A percentile compares a stretch with the other conserved stretches of the same genome.
These are phyloP conservation scores for Orbilia blumenaviensis DNA, from an alignment of 2,329 filamentous ascomycete genomes.

Conservation along the genomic window DNA sequence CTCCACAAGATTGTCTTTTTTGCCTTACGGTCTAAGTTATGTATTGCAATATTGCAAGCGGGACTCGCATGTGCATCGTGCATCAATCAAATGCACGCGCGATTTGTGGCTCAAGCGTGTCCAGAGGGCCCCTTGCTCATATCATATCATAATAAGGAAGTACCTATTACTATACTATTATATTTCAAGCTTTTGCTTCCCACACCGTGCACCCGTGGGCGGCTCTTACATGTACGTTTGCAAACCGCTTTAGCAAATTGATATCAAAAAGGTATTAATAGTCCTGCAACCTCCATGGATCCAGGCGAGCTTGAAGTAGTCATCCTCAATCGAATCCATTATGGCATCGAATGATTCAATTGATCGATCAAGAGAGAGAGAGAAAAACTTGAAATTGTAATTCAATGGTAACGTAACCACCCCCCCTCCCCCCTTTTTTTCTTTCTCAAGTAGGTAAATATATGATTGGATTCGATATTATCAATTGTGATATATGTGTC, in stretches of 20 bases:
- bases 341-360: neutral
- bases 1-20: too few relatives aligned
- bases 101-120: conserved; percentile 14
- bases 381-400: neutral
- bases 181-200: neutral
- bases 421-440: too few relatives aligned
- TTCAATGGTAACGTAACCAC: neutral
- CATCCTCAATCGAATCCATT: neutral
- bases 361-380: neutral
- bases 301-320: neutral
- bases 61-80: conserved; percentile 36
- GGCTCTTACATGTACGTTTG: neutral
- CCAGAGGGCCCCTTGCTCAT: conserved; percentile 6
- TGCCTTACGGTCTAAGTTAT: neutral
- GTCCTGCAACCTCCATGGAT: neutral
- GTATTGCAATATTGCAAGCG: neutral
- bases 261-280: conserved; percentile 1
- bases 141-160: neutral
- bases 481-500: conserved; percentile 7
- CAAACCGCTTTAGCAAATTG: conserved; percentile 2
- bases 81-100: conserved; percentile 26
- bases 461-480: neutral
- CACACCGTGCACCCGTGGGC: neutral
- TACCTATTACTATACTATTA: conserved; percentile 8
- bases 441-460: neutral